Percentiles rank a stretch among this genome's conserved stretches.
phyloP scores from a whole-genome alignment of 768 basidiomycete genomes.

The Termitomyces eurrhizus region DNA sequence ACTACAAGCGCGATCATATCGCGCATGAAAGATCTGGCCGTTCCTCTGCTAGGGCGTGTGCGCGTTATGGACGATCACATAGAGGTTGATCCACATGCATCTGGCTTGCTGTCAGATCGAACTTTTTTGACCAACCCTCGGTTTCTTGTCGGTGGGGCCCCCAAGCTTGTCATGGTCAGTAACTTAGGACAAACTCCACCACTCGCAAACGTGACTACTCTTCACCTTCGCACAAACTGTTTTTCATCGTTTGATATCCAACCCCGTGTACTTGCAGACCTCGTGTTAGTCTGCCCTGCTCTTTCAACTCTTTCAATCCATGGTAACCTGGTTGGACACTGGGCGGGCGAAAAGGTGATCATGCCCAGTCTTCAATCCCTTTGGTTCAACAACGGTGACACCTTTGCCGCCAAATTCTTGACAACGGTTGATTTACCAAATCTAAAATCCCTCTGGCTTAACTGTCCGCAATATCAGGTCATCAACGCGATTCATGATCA shows the following conservation, averaged over 20 bases:
- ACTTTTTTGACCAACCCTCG: background rate
- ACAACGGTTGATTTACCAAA: slow-evolving; percentile 25
- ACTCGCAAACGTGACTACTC: slow-evolving; percentile 27
- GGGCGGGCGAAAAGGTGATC: slow-evolving; percentile 16
- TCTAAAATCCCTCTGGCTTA: slow-evolving; percentile 33
- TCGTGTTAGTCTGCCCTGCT: slow-evolving; percentile 15
- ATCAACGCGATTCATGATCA: slow-evolving; percentile 2
- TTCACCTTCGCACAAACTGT: slow-evolving; percentile 22
- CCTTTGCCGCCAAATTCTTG: slow-evolving; percentile 24
- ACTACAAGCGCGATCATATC: slow-evolving; percentile 21
- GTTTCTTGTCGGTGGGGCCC: slow-evolving; percentile 13
- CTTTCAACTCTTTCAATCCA: slow-evolving; percentile 28
- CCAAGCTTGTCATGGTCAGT: slow-evolving; percentile 8
- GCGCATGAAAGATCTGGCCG: slow-evolving; percentile 16
- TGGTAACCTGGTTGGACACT: slow-evolving; percentile 18
- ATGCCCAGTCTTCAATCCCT: slow-evolving; percentile 26
- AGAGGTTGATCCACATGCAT: background rate
- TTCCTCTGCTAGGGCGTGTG: slow-evolving; percentile 25
- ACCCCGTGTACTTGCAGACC: slow-evolving; percentile 1
- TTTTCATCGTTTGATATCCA: slow-evolving; percentile 8
- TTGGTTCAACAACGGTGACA: slow-evolving; percentile 22
- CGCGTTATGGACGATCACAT: slow-evolving; percentile 14
- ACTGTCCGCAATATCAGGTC: slow-evolving; percentile 20
- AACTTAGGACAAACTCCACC: slow-evolving; percentile 21
- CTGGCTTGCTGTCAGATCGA: background rate